Conservation (phyloP, 345 rosid genomes). For the Citrus trifoliata region DNA sequence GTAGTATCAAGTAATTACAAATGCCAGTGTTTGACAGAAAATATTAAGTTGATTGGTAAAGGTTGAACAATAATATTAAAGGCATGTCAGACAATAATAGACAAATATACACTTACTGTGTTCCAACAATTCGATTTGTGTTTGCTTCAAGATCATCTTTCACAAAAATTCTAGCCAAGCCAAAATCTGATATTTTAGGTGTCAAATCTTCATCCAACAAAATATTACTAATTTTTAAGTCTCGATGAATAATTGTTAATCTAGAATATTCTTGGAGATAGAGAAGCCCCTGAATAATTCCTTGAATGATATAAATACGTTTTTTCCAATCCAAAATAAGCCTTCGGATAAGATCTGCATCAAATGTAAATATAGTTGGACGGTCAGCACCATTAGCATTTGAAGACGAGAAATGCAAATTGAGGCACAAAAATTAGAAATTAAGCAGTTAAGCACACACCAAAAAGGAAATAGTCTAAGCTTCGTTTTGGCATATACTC, state of each 20-base stretch:
- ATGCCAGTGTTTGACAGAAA: too few species aligned
- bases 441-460: not conserved
- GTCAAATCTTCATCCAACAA: constrained; percentile 35
- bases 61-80: too few species aligned
- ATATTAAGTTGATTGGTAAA: too few species aligned
- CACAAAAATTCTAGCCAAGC: constrained; percentile 42
- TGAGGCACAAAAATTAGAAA: not conserved
- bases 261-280: constrained; percentile 33
- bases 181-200: constrained; percentile 49
- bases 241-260: constrained; percentile 22
- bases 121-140: constrained; percentile 34
- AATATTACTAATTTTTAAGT: not conserved
- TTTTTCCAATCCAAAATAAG: constrained; percentile 1
- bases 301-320: constrained; percentile 14
- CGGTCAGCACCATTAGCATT: too few species aligned
- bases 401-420: too few species aligned
- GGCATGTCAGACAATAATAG: not conserved
- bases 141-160: constrained; percentile 27
- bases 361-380: not conserved
- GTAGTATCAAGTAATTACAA: not conserved
- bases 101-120: constrained; percentile 23
- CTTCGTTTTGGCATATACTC: constrained; percentile 18
- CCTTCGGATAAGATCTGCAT: constrained; percentile 7
- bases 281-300: constrained; percentile 23
- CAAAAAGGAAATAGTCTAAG: not conserved